Base-by-base conservation (phyloP, 2,329 filamentous ascomycete species). In the Aspergillus sp. region DNA sequence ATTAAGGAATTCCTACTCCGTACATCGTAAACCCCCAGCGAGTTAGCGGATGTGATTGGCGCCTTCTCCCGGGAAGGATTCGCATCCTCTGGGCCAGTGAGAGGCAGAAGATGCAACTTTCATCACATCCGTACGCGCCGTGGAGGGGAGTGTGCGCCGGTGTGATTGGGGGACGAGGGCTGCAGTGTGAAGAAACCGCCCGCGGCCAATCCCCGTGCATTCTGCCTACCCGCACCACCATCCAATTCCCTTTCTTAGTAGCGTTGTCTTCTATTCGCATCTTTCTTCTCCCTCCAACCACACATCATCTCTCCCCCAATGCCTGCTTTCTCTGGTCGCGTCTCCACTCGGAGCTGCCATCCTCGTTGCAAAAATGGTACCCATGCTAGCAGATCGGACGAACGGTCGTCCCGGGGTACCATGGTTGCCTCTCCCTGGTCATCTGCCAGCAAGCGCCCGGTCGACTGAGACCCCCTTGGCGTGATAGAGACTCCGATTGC, bases 401-500 rank as follows among this genome's bases (percentile, higher is more conserved):
- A 30, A 30, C 35, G 35, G 16, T n/a, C 35, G 35, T n/a, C 35
- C 16, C 35, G 13, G 22, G 16, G 52, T 38, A 30, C 46, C 4
- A 38, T 38, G 35, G 22, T 47, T 44, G 52, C 35, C 14, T 8
- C 44, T 58, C 60, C 56, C 54, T 57, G 48, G 52, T 41, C 54
- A 17, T 13, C 16, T 38, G 26, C 26, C 43, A 49, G 43, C 56
- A 68, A 68, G 62, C 65, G 65, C 65, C 50, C 58, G 50, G 59
- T 55, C 35, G 16, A 38, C 35, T 38, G 35, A 38, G 53, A 54
- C 45, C 33, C 44, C 48, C 62, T 61, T 58, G 62, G 62, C 63
- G 61, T 53, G 35, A 38, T 38, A 6, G 26, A 56, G 63, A 61
- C 56, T 60, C 61, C 57, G 49, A 66, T 66, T 66, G 64, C 62